Conservation (phyloP, 2,329 filamentous ascomycete genomes). For the Trichoderma atroviride region DNA sequence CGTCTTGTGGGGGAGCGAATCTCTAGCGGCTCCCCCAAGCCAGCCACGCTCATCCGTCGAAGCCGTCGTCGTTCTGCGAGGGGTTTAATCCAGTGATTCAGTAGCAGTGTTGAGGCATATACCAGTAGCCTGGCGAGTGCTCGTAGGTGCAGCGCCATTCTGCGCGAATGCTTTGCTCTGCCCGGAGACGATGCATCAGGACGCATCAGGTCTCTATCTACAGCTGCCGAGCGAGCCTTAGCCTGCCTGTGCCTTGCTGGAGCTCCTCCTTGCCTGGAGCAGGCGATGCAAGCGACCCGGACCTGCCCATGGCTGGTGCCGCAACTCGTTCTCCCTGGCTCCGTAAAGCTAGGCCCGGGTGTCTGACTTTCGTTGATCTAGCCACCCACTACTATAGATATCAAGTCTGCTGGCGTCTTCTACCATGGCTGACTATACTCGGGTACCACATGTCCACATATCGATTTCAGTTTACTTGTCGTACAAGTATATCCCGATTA, state of each 20-base stretch:
- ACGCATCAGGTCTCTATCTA: background rate
- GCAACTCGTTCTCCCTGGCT: background rate
- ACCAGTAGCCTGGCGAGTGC: background rate
- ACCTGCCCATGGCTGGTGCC: background rate
- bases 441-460: background rate
- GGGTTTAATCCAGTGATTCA: background rate
- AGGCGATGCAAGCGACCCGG: background rate
- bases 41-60: slow-evolving; percentile 4
- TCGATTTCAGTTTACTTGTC: background rate
- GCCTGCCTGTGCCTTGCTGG: background rate
- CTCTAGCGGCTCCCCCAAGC: background rate
- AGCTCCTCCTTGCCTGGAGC: background rate
- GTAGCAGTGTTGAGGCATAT: background rate
- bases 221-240: background rate
- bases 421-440: background rate
- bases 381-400: background rate
- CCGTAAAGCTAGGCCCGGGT: background rate
- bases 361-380: background rate
- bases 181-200: background rate
- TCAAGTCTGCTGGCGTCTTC: background rate
- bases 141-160: background rate
- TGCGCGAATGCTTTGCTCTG: background rate
- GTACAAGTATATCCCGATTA: background rate
- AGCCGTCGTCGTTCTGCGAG: background rate
- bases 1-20: background rate